Percentiles rank a stretch among this genome's conserved stretches.
Conservation (phyloP, 1,139 yeast species). For the Debaryomycetaceae sp. region DNA sequence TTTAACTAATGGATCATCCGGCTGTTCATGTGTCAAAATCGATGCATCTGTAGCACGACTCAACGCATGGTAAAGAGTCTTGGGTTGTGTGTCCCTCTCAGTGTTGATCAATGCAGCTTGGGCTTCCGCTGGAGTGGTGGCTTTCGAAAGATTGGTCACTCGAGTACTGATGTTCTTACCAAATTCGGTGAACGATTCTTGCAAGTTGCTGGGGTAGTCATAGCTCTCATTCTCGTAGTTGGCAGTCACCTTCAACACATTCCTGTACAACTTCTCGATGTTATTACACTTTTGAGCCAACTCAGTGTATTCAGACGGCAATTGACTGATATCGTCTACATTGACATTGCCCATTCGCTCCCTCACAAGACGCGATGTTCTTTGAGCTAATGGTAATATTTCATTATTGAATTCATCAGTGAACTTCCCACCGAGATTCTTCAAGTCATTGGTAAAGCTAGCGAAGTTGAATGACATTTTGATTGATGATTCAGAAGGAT, state of each 20-base stretch:
- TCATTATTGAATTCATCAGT: constrained; percentile 44
- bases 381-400: constrained; percentile 66
- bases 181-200: constrained; percentile 72
- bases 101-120: constrained; percentile 67
- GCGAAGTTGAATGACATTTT: constrained; percentile 46
- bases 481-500: too few species aligned
- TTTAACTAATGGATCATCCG: constrained; percentile 43
- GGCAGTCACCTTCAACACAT: constrained; percentile 67
- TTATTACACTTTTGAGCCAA: constrained; percentile 75
- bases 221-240: constrained; percentile 75
- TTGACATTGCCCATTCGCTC: constrained; percentile 69
- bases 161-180: constrained; percentile 66
- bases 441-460: constrained; percentile 40
- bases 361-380: constrained; percentile 76
- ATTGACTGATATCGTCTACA: constrained; percentile 73
- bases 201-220: constrained; percentile 79
- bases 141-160: constrained; percentile 68
- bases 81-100: constrained; percentile 62
- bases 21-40: constrained; percentile 46
- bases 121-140: constrained; percentile 78
- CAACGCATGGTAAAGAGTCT: constrained; percentile 81
- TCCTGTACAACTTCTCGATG: constrained; percentile 67
- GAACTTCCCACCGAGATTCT: constrained; percentile 37
- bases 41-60: constrained; percentile 69
- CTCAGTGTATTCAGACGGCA: constrained; percentile 79